These are phyloP conservation scores for Fusarium mexicanum DNA, from an alignment of 2,329 filamentous ascomycete species.

Conservation along the genomic window DNA sequence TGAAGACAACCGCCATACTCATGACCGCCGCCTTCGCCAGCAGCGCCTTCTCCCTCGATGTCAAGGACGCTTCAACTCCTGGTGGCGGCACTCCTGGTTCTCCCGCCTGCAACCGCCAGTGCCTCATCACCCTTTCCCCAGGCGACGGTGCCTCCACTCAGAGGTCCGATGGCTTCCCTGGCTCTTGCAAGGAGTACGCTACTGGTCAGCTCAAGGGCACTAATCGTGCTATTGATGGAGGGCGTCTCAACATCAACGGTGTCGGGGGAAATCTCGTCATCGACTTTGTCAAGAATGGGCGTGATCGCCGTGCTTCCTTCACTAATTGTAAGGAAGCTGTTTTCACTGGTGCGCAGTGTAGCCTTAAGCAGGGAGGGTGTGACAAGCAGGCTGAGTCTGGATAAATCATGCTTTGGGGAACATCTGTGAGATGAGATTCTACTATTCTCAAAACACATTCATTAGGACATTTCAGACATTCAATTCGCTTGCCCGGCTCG, in stretches of 20 bases:
- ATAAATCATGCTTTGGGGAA: rapidly evolving
- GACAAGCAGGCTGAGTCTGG: background rate
- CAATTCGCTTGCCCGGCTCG: background rate
- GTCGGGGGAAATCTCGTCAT: background rate
- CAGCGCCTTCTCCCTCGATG: background rate
- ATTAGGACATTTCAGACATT: rapidly evolving
- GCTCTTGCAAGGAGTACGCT: background rate
- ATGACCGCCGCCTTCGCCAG: background rate
- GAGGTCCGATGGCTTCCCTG: background rate
- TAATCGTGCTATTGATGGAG: background rate
- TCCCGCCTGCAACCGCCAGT: background rate
- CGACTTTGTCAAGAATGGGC: background rate
- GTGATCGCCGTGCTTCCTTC: background rate
- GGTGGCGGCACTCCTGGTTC: background rate
- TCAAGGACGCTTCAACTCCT: background rate
- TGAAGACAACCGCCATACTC: background rate
- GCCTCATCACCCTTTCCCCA: background rate
- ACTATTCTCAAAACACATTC: rapidly evolving
- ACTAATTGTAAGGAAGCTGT: background rate
- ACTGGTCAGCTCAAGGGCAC: background rate
- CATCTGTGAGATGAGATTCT: background rate
- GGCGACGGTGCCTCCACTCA: background rate
- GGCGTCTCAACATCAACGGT: background rate
- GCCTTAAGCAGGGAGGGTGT: background rate
- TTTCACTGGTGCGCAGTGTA: background rate